phyloP scores from a whole-genome alignment of 805 yeast genomes.

The Wickerhamiella australiensis region DNA sequence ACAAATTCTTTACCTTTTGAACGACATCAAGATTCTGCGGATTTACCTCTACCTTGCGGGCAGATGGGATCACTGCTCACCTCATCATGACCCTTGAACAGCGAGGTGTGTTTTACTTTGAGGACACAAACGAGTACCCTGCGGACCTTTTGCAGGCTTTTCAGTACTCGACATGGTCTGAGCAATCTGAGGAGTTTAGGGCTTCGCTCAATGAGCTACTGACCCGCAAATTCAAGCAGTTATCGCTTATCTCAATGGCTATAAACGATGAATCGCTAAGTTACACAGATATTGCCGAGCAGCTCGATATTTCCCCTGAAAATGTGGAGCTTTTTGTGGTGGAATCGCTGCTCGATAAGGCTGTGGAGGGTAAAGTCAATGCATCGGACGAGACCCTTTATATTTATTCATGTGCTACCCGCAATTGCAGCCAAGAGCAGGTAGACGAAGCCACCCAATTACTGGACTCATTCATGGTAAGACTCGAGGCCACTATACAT shows the following conservation, averaged over 20 bases:
- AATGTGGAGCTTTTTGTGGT: slow-evolving; percentile 9
- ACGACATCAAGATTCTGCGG: no score
- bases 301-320: background rate
- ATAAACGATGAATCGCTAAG: background rate
- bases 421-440: slow-evolving; percentile 1
- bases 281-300: background rate
- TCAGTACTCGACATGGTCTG: background rate
- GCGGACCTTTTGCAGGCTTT: background rate
- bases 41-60: no score
- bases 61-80: background rate
- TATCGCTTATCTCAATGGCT: slow-evolving; percentile 9
- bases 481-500: slow-evolving; percentile 5
- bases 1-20: no score
- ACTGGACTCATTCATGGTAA: slow-evolving; percentile 4
- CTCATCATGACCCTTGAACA: slow-evolving; percentile 8
- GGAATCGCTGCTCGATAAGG: slow-evolving; percentile 11
- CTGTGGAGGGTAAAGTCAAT: slow-evolving; percentile 10
- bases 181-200: background rate
- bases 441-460: background rate
- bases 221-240: slow-evolving; percentile 6
- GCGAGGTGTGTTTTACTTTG: slow-evolving; percentile 10
- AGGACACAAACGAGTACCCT: background rate
- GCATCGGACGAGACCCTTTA: slow-evolving; percentile 8
- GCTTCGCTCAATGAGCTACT: background rate
- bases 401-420: slow-evolving; percentile 6